Evolutionary conservation across 129 eudicot species (phyloP), one percentile per base, ranked within the genome.

Genomic region (Oenanthe sinensis): DNA sequence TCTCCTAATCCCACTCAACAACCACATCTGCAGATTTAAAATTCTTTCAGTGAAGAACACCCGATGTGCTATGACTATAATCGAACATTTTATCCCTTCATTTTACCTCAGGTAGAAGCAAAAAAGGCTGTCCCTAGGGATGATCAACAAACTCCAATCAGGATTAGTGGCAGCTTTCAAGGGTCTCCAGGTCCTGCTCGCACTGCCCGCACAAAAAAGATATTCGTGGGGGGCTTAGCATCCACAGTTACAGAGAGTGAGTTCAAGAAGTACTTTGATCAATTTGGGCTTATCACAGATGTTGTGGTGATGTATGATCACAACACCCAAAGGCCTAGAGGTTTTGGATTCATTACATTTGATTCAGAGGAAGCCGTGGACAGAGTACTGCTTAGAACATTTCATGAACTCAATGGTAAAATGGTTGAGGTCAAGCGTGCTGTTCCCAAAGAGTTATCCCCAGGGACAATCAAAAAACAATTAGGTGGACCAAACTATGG

Each of bases 71-170:
- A 22, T 4, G 8, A 33, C 26, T 8, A 20, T 17, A 19, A 54
- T 8, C 48, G 9, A 1, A 63, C 48, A 15, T 73, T 15, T 67
- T 28, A 67, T 10, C 17, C 8, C 49, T n/a, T 33, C 3, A 17
- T 11, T 47, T 78, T 58, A 8, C 36, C 42, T 24, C 75, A 95
- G 99, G 99, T 95, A 44, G 99, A 95, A 83, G 99, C 99, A 79
- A 95, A 95, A 84, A 95, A 90, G 82, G 99, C 97, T 68, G 97
- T 95, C 74, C 97, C 99, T 55, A 88, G 99, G 71, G 99, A 95
- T 63, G 99, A 92, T 84, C 94, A 91, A 22, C 89, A 89, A 78
- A 78, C 78, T 20, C 75, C 81, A 2, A 88, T 15, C 85, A 85
- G 89, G 79, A 83, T 46, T 92, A 85, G 58, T 75, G 87, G 90